These are phyloP conservation scores for Lactarius sanguifluus DNA, from an alignment of 768 basidiomycete species.

Conservation along the genomic window DNA sequence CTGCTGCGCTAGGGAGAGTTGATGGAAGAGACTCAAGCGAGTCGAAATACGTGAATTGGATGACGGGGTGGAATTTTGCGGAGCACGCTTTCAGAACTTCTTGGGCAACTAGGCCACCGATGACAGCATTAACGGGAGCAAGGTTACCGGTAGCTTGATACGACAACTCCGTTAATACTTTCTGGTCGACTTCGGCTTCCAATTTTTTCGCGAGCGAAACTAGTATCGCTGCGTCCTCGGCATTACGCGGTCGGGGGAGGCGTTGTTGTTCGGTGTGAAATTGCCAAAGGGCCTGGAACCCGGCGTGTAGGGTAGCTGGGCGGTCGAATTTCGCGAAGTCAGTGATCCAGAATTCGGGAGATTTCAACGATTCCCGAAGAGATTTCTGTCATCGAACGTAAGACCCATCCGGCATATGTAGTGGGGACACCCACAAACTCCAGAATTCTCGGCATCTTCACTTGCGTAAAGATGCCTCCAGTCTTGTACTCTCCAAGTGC, in stretches of 20 bases:
- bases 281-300: constrained; percentile 89
- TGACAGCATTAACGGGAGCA: constrained; percentile 86
- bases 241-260: constrained; percentile 80
- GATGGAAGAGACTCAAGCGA: constrained; percentile 91
- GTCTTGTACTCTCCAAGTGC: constrained; percentile 71
- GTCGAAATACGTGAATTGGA: constrained; percentile 96
- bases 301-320: constrained; percentile 84
- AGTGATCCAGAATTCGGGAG: constrained; percentile 88
- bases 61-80: constrained; percentile 96
- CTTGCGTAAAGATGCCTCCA: constrained; percentile 96
- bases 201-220: constrained; percentile 77
- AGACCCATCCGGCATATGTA: constrained; percentile 5
- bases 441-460: constrained; percentile 97
- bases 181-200: constrained; percentile 74
- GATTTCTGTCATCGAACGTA: constrained; percentile 68
- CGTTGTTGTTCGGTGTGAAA: constrained; percentile 65
- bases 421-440: constrained; percentile 70
- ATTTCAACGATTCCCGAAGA: constrained; percentile 75
- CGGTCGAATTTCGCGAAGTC: constrained; percentile 98
- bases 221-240: constrained; percentile 72
- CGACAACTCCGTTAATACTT: constrained; percentile 76
- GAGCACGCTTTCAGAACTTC: constrained; percentile 96
- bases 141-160: constrained; percentile 92
- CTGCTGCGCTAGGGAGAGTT: constrained; percentile 71
- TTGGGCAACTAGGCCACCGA: constrained; percentile 97